Evolutionary conservation across 139 green algal genomes (phyloP), one percentile per base, ranked within the genome.

Genomic region (Coelastrella sp.): DNA sequence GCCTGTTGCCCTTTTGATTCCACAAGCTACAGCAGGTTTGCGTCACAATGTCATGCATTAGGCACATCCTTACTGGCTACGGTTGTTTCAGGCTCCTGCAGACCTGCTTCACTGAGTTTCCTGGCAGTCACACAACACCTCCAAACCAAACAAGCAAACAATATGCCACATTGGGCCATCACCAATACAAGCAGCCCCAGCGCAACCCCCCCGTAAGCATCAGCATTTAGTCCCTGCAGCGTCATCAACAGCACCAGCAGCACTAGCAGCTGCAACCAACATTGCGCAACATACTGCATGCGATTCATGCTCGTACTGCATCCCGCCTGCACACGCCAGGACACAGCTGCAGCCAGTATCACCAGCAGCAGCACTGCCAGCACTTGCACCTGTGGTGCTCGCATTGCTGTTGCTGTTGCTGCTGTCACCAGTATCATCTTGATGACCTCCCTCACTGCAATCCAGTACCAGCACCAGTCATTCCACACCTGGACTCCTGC

Each of bases 341-440:
- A 63, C 25, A 87, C 22, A 12, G 63, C 82, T 63, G 82, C 82
- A 19, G 63, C 63, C 8, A 49, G 14, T 7, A 79, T 58, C 25
- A 87, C 82, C 25, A 88, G 84, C 68, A 88, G 84, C 84, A 88
- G 84, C 84, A 88, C 17, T 20, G 81, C 22, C 15, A 63, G 19
- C 6, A 49, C 49, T 22, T 70, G 84, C 66, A 78, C 49, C 22
- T 57, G 58, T 35, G 66, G 84, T 22, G 35, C 66, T 5, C 68
- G 68, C 84, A 88, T 79, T 4, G 27, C 63, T 56, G 63, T 87
- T 7, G 74, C 49, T 79, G 65, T 6, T n/a, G 82, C 82, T 49
- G 65, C 82, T 22, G 19, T 15, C 4, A 87, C 63, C 14, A 65
- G 5, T 0, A 57, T 27, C 19, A 78, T 8, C 63, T 87, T 87